Evolutionary conservation across 768 basidiomycete species (phyloP).

Genomic region (Hortiboletus flavorubellus): DNA sequence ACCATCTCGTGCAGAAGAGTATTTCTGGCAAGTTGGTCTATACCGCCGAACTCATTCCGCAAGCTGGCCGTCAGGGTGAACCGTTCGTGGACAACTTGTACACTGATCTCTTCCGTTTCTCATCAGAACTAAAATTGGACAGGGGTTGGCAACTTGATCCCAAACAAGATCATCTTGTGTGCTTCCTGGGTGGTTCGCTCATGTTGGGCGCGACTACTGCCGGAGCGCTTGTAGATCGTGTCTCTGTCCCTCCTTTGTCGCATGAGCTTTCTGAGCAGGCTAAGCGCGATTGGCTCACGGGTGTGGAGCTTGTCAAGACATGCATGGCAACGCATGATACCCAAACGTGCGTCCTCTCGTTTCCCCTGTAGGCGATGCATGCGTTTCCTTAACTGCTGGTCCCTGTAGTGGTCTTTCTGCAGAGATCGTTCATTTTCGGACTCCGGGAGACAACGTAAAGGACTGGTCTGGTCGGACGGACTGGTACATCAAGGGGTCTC

Average conservation of each 20-base stretch:
- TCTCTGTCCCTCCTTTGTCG: constrained; percentile 67
- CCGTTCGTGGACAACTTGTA: constrained; percentile 30
- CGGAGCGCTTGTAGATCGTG: constrained; percentile 48
- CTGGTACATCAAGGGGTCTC: constrained; percentile 90
- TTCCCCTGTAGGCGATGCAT: background rate
- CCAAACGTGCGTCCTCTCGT: constrained; percentile 55
- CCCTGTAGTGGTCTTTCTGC: constrained; percentile 71
- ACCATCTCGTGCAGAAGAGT: constrained; percentile 67
- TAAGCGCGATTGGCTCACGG: constrained; percentile 77
- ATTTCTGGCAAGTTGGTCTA: constrained; percentile 59
- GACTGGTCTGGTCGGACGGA: constrained; percentile 44
- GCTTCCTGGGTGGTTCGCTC: constrained; percentile 90
- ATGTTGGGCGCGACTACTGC: constrained; percentile 82
- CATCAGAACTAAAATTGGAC: background rate
- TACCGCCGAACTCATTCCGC: constrained; percentile 79
- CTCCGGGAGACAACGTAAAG: constrained; percentile 53
- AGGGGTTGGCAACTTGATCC: constrained; percentile 74
- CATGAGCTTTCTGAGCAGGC: constrained; percentile 60
- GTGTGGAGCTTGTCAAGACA: constrained; percentile 77
- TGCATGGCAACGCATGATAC: constrained; percentile 87
- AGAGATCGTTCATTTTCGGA: constrained; percentile 86
- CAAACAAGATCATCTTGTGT: constrained; percentile 95
- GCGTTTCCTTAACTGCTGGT: background rate
- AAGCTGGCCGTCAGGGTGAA: constrained; percentile 32
- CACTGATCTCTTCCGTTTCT: constrained; percentile 3